These are phyloP conservation scores for Kodamaea nitidulidarum DNA, from an alignment of 805 yeast species.

Conservation along the genomic window DNA sequence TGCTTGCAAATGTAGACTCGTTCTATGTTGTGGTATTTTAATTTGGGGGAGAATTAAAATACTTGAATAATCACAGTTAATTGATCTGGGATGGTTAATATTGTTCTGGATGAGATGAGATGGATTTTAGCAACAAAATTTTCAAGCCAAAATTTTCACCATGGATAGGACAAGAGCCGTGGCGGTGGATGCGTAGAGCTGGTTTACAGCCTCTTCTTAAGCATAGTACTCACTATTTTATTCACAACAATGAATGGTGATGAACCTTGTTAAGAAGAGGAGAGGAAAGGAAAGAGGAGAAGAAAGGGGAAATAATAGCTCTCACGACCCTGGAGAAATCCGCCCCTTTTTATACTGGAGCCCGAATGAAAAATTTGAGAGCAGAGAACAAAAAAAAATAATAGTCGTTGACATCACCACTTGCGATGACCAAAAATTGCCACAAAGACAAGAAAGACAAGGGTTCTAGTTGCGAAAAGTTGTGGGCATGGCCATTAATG, in stretches of 20 bases:
- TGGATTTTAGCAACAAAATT: background rate
- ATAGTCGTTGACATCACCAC: constrained; percentile 2
- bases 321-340: constrained; percentile 9
- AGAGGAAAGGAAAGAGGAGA: constrained; percentile 28
- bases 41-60: constrained; percentile 9
- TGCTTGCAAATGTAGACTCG: constrained; percentile 1
- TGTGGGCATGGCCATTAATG: no score
- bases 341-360: constrained; percentile 9
- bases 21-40: constrained; percentile 8
- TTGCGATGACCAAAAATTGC: background rate
- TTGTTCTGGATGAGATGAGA: background rate
- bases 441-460: background rate
- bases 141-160: background rate
- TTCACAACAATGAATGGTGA: constrained; percentile 20
- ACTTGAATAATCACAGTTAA: constrained; percentile 5
- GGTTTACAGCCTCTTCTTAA: constrained; percentile 9
- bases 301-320: constrained; percentile 10
- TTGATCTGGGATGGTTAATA: constrained; percentile 4
- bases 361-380: background rate
- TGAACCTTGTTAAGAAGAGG: constrained; percentile 37
- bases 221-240: constrained; percentile 8
- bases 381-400: constrained; percentile 1
- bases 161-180: no score
- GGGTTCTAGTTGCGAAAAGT: no score
- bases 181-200: no score